Evolutionary conservation across 169 alveolate species (phyloP), one percentile per base, ranked within the genome.

Genomic region (Cryptosporidium sp.): DNA sequence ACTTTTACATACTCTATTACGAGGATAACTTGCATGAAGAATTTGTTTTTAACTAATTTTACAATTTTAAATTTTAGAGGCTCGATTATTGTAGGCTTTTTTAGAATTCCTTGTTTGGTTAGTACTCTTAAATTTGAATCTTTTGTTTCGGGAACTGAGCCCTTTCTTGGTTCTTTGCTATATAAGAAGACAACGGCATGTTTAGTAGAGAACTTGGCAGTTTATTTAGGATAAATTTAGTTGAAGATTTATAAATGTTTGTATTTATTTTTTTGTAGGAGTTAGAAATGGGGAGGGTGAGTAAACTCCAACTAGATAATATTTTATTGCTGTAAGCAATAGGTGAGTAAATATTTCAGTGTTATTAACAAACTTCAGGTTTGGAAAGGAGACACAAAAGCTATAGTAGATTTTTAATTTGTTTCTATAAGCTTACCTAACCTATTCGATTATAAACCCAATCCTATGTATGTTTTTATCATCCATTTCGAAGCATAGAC

Each of bases 391-490:
- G 33, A 69, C 33, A 69, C 33, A 12, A n/a, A 21, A 2, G 5
- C 33, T 37, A 21, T 41, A 70, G 7, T 21, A 29, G 48, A 71
- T 50, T n/a, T 29, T 71, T 71, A 39, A 50, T 71, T 31, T 48
- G 5, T 52, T 55, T 9, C 85, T 71, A 43, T 26, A 69, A 37
- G 39, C 1, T 43, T 50, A 35, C 23, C 67, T 51, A 33, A 23
- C 50, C 86, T 73, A 73, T 37, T 73, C 86, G n/a, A 73, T 73
- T 73, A 80, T 45, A 65, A 80, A 80, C 50, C 89, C 89, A 31
- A 80, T 50, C 41, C 75, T 37, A 52, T 80, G 73, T 35, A 80
- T 80, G 35, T 39, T 23, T n/a, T 31, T n/a, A 4, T 41, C 29
- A 26, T 80, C 75, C 68, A 80, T 62, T 29, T 80, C 89, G 43